Base-by-base conservation (phyloP, 2,329 filamentous ascomycete species). In the Geoglossum cookeanum region DNA sequence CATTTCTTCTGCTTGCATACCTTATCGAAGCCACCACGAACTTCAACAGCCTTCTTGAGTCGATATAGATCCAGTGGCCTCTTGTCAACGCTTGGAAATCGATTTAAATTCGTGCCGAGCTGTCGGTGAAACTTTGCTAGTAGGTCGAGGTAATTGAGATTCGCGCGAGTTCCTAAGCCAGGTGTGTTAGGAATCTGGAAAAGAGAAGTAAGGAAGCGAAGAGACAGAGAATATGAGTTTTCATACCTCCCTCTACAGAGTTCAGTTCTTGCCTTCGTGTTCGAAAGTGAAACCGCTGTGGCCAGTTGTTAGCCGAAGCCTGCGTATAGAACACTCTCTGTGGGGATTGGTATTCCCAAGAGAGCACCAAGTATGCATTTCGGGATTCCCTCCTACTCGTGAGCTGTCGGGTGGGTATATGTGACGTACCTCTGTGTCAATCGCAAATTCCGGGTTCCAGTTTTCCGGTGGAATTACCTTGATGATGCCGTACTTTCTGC, bases 1-100 rank as follows among this genome's bases (percentile, higher is more conserved):
- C 92, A 98, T 73, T 97, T 97, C 72, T 98, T 98, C 58, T 84
- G 78, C 70, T 95, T 96, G 77, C 92, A 98, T 49, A 98, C 92
- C 66, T 87, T 87, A 57, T 96, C 90, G 64, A 98, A 98, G 2
- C 92, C 92, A 52, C 92, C 92, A 60, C 92, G 82, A 33, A 87
- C 84, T 67, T 97, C 92, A 39, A 98, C 92, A 0, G 91, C 91
- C 68, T 97, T 97, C 70, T 97, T 97, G 59, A 98, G 74, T 64
- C 91, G 88, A 72, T 94, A 98, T 15, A 98, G 75, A 66, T 98
- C 92, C 55, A 98, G 78, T 0, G 92, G 92, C 59, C 94, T 89
- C 72, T 98, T 98, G 71, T 98, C 92, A 59, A 98, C 92, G 66
- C 90, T 96, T 0, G 92, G 92, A 62, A 96, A 85, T 54, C 92